phyloP scores from a whole-genome alignment of 2,329 filamentous ascomycete genomes.

The Tolypocladium tropicale region DNA sequence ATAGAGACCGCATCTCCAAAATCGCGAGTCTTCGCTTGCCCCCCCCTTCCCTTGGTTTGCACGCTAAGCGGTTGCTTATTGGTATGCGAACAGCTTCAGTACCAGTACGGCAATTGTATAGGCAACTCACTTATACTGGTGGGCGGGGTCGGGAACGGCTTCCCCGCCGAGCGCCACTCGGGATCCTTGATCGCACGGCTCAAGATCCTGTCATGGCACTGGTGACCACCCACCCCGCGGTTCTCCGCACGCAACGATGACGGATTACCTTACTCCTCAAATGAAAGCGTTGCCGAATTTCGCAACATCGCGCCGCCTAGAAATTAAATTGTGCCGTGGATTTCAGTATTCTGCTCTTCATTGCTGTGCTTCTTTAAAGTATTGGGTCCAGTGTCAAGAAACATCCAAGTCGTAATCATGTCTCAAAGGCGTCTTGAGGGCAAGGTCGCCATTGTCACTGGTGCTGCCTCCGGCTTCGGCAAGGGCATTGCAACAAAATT shows the following conservation, averaged over 20 bases:
- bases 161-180: not conserved
- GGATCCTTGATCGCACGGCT: not conserved
- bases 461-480: constrained; percentile 54
- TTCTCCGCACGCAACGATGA: not conserved
- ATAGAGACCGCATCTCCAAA: constrained; percentile 50
- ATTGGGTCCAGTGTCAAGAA: too few species aligned
- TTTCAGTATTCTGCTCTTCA: not conserved
- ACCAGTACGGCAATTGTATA: not conserved
- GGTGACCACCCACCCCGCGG: not conserved
- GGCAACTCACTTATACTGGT: not conserved
- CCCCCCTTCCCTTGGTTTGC: constrained; percentile 56
- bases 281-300: not conserved
- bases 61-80: too few species aligned
- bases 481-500: constrained; percentile 51
- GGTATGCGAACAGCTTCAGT: too few species aligned
- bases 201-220: too few species aligned
- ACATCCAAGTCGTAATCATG: constrained; percentile 4
- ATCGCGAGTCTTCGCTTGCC: constrained; percentile 49
- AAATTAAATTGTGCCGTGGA: not conserved
- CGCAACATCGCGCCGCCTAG: not conserved
- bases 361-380: not conserved
- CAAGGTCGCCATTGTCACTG: constrained; percentile 35
- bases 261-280: not conserved
- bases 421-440: constrained; percentile 23
- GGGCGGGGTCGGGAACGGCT: not conserved